A percentile compares a stretch with the other conserved stretches of the same genome.
These are phyloP conservation scores for Chrysanthemum lavandulifolium DNA, from an alignment of 129 eudicot species.

Conservation along the genomic window DNA sequence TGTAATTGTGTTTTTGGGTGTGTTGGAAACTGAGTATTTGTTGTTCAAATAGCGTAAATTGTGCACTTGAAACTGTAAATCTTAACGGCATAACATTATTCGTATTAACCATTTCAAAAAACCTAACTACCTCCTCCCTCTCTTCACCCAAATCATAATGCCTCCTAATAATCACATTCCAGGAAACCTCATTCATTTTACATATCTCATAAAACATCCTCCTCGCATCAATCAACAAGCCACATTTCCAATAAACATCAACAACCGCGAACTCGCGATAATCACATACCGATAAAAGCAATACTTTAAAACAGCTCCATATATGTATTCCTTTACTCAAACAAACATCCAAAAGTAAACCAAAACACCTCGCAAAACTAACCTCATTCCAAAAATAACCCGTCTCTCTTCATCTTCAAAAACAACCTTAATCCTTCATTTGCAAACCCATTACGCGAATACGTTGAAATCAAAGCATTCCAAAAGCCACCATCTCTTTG, in stretches of 20 bases:
- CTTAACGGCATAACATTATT: too few species aligned
- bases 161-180: conserved; percentile 53
- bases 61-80: too few species aligned
- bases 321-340: conserved; percentile 48
- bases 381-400: conserved; percentile 53
- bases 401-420: conserved; percentile 43
- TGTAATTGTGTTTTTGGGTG: conserved; percentile 38
- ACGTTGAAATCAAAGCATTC: conserved; percentile 70
- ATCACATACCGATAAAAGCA: conserved; percentile 68
- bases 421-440: conserved; percentile 50
- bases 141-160: too few species aligned
- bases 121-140: too few species aligned
- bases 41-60: conserved; percentile 14
- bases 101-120: too few species aligned
- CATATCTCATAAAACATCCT: conserved; percentile 77
- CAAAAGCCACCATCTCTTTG: conserved; percentile 76
- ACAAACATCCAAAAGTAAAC: conserved; percentile 36
- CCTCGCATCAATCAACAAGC: conserved; percentile 52
- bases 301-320: conserved; percentile 48
- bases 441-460: conserved; percentile 37
- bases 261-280: conserved; percentile 61
- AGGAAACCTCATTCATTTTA: too few species aligned
- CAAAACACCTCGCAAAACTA: conserved; percentile 71
- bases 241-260: conserved; percentile 73
- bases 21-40: conserved; percentile 19